A percentile compares a stretch with the other conserved stretches of the same genome.
Evolutionary conservation across 345 rosid species (phyloP).

Genomic region (Rubroshorea leprosula): DNA sequence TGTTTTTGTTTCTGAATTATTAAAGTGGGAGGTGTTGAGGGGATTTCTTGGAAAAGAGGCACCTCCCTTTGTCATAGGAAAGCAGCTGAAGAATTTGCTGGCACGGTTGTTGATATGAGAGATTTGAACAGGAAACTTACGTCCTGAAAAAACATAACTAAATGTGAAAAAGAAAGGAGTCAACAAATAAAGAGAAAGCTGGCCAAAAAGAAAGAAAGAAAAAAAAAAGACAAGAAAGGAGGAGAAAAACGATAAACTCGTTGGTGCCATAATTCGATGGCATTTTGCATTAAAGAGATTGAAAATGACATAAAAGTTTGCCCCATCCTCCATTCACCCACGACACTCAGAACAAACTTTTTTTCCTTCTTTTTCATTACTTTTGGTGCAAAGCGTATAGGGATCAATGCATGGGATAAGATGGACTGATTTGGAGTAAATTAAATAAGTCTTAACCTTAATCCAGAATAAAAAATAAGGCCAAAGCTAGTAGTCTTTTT

Average conservation of each 20-base stretch:
- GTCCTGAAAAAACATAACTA: background rate
- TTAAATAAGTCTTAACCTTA: background rate
- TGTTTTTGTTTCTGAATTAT: background rate
- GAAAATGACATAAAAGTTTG: too few species aligned
- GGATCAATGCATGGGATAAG: too few species aligned
- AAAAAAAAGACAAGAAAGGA: too few species aligned
- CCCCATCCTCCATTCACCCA: constrained; percentile 1
- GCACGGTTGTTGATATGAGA: too few species aligned
- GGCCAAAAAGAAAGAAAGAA: too few species aligned
- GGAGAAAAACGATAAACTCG: background rate
- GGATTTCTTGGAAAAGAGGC: background rate
- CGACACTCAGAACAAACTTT: background rate
- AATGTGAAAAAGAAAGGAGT: constrained; percentile 2
- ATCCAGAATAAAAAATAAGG: too few species aligned
- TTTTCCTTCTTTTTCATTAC: background rate
- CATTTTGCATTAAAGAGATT: too few species aligned
- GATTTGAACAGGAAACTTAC: background rate
- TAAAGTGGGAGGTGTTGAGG: background rate
- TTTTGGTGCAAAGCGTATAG: constrained; percentile 5
- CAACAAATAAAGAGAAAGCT: constrained; percentile 4
- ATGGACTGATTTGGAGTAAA: constrained; percentile 19
- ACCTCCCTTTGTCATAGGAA: background rate
- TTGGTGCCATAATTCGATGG: constrained; percentile 9
- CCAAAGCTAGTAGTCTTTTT: too few species aligned
- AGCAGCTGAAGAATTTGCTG: background rate